Conservation (phyloP, 2,329 filamentous ascomycete genomes). For the Thelonectria olida region DNA sequence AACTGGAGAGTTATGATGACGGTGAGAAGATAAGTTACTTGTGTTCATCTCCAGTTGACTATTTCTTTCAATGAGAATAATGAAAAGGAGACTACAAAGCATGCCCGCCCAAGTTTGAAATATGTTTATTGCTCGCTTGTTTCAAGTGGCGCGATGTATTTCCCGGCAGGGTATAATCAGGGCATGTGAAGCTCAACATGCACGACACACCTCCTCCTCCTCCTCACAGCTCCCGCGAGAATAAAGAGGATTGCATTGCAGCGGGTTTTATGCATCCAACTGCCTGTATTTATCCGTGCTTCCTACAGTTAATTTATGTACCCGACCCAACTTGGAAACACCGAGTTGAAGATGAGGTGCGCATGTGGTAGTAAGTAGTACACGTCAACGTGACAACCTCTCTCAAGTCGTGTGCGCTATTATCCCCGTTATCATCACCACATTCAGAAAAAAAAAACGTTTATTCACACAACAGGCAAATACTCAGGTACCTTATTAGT, state of each 20-base stretch:
- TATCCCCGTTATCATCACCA: too few species aligned
- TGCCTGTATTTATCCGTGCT: not conserved
- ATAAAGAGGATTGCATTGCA: not conserved
- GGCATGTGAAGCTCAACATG: not conserved
- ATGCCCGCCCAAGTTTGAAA: too few species aligned
- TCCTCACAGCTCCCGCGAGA: not conserved
- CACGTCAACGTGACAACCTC: too few species aligned
- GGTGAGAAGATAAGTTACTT: not conserved
- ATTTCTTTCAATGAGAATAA: too few species aligned
- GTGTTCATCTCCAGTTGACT: too few species aligned
- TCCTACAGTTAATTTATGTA: not conserved
- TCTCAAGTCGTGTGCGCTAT: too few species aligned
- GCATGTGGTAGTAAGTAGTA: too few species aligned
- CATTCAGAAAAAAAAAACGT: too few species aligned
- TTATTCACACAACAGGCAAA: not conserved
- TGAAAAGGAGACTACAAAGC: too few species aligned
- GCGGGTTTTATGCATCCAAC: not conserved
- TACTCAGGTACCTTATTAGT: not conserved
- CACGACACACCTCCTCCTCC: not conserved
- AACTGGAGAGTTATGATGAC: not conserved
- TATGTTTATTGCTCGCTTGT: too few species aligned
- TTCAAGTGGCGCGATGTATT: too few species aligned
- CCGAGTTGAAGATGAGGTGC: not conserved
- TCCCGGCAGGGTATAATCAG: too few species aligned
- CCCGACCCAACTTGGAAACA: not conserved